phyloP scores from a whole-genome alignment of 164 flowering plant species.

The Saururus chinensis region DNA sequence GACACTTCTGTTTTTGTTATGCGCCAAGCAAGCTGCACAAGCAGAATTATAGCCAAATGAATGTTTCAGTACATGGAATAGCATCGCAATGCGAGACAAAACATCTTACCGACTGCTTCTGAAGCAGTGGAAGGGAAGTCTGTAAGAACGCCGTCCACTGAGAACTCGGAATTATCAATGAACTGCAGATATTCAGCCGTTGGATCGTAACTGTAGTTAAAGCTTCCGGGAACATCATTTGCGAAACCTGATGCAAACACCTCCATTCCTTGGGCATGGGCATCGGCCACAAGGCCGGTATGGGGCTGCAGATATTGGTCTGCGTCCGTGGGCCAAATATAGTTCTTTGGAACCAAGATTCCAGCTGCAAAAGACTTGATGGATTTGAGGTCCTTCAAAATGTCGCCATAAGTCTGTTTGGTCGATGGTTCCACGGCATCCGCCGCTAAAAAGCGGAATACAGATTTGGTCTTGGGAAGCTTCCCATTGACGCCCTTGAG shows the following conservation, averaged over 20 bases:
- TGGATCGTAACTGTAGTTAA: conserved; percentile 82
- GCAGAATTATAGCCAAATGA: background rate
- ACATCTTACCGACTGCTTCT: conserved; percentile 54
- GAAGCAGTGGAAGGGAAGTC: conserved; percentile 90
- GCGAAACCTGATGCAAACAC: conserved; percentile 77
- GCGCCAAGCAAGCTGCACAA: conserved; percentile 65
- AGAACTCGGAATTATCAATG: conserved; percentile 50
- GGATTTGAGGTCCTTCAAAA: conserved; percentile 35
- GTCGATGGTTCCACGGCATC: conserved; percentile 63
- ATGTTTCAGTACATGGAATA: too few species aligned
- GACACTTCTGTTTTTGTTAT: conserved; percentile 24
- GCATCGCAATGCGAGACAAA: background rate
- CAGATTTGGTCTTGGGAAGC: conserved; percentile 41
- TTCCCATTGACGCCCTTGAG: conserved; percentile 37
- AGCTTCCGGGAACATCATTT: conserved; percentile 54
- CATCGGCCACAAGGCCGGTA: conserved; percentile 64
- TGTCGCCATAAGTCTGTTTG: conserved; percentile 34
- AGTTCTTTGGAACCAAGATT: conserved; percentile 71
- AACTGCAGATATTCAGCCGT: conserved; percentile 62
- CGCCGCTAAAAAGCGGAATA: conserved; percentile 36
- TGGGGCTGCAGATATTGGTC: conserved; percentile 35
- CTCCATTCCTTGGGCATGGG: conserved; percentile 70
- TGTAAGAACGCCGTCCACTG: conserved; percentile 84
- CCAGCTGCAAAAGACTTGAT: conserved; percentile 69
- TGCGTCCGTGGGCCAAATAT: conserved; percentile 54